phyloP scores from a whole-genome alignment of 768 basidiomycete species.

The Xanthoconium purpureum region DNA sequence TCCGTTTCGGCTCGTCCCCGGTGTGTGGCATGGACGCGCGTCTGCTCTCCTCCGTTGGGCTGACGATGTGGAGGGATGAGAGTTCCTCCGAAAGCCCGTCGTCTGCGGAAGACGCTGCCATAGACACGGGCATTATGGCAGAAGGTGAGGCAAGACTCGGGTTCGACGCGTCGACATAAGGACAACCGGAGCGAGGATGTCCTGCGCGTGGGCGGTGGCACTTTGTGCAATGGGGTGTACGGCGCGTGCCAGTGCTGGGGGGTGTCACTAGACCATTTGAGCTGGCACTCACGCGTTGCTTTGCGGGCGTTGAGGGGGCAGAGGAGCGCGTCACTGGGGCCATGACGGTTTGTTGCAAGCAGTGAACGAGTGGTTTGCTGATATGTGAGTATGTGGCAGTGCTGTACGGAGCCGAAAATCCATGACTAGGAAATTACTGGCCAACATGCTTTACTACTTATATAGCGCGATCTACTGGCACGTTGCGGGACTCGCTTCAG shows the following conservation, averaged over 20 bases:
- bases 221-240: conserved; percentile 50
- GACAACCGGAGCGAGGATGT: conserved; percentile 64
- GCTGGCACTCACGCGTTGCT: conserved; percentile 10
- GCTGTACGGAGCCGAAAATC: not conserved
- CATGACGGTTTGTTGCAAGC: conserved; percentile 11
- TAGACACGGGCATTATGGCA: conserved; percentile 4
- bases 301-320: conserved; percentile 30
- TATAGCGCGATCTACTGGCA: no score
- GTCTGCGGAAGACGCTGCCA: conserved; percentile 3
- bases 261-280: conserved; percentile 20
- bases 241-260: conserved; percentile 45
- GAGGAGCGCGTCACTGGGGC: conserved; percentile 29
- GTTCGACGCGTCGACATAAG: conserved; percentile 36
- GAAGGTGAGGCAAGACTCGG: conserved; percentile 17
- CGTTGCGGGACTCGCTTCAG: no score
- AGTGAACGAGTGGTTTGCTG: not conserved
- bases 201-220: conserved; percentile 54
- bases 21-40: conserved; percentile 5
- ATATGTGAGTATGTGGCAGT: not conserved
- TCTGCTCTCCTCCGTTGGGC: conserved; percentile 17
- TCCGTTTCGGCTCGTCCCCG: conserved; percentile 14
- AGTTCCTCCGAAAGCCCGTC: conserved; percentile 41
- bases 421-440: no score
- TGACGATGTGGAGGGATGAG: conserved; percentile 44
- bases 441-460: no score